A percentile compares a stretch with the other conserved stretches of the same genome.
Conservation (phyloP, 2,329 filamentous ascomycete species). For the Fusarium sp. region DNA sequence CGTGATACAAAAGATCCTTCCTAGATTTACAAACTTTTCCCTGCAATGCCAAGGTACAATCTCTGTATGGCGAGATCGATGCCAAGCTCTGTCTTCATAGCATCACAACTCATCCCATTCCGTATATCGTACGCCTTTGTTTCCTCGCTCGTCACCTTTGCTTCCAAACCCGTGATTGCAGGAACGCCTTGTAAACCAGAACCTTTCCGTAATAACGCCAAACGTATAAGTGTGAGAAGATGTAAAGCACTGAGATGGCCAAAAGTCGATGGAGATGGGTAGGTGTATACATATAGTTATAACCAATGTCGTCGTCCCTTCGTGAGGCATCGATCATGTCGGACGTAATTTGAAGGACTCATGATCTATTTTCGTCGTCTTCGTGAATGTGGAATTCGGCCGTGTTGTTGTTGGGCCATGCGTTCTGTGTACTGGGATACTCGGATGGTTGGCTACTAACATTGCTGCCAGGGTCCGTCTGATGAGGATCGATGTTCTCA, state of each 20-base stretch:
- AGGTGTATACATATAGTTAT: constrained; percentile 18
- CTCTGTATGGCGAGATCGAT: not conserved
- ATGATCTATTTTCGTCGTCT: constrained; percentile 51
- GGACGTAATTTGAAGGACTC: constrained; percentile 18
- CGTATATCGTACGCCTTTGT: constrained; percentile 17
- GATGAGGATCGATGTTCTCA: constrained; percentile 66
- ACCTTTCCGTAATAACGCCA: constrained; percentile 30
- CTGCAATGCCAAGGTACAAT: constrained; percentile 25
- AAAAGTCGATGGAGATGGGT: constrained; percentile 1
- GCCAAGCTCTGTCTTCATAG: not conserved
- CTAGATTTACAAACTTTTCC: constrained; percentile 25
- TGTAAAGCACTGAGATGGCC: constrained; percentile 14
- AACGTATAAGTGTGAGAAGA: constrained; percentile 20
- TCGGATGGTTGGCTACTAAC: constrained; percentile 69
- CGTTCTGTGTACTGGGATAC: constrained; percentile 67
- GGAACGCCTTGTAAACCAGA: constrained; percentile 35
- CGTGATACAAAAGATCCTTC: constrained; percentile 34
- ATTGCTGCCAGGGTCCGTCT: constrained; percentile 53
- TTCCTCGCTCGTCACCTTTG: constrained; percentile 7
- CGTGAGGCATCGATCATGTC: constrained; percentile 26
- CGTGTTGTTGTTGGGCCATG: constrained; percentile 55
- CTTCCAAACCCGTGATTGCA: constrained; percentile 18
- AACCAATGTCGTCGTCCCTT: constrained; percentile 13
- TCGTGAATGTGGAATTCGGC: constrained; percentile 60
- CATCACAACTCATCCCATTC: constrained; percentile 8